Base-by-base conservation (phyloP, 352 stramenopile species). In the Globisporangium parvum region DNA sequence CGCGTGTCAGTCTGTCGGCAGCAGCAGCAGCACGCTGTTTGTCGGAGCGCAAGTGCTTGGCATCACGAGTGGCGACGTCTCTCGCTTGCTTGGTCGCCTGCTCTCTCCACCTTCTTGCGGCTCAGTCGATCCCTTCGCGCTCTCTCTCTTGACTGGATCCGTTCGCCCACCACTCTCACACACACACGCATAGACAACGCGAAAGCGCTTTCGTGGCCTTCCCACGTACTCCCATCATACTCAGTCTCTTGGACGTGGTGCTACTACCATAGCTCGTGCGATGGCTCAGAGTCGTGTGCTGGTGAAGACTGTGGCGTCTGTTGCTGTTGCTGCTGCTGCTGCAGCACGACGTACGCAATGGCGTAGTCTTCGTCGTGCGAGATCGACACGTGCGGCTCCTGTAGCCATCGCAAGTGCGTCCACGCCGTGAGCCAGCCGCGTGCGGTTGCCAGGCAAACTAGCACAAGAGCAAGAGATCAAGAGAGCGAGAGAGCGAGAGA, bases 311-410 rank as follows among this genome's bases (percentile, higher is more conserved):
- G 17, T 45, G 17, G 20, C 18, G 26, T 18, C 28, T 31, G 31
- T 11, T 47, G 39, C 33, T 61, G 35, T 31, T 67, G 56, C 44
- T 88, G 79, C 51, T 67, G 56, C 44, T 88, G 79, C 51, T 88
- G 71, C 24, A 94, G 63, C 20, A 94, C 60, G 44, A 94, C 85
- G 50, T 87, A 87, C 6, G 85, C 85, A 35, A 91, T 55, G 12
- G 85, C 83, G 64, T 91, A 91, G 62, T 92, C 75, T n/a, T 76
- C 69, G 54, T 94, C 85, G 46, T 94, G 85, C 11, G 81, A 91
- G 31, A 94, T 67, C 42, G 81, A 91, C 28, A 92, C 80, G 45
- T 81, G 73, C 12, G 77, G 49, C 0, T 79, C 74, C 76, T 91
- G 57, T 23, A 9, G 33, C 3, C 24, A 71, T 31, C n/a, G 44